Base-by-base conservation (phyloP, 1,284 basidiomycete species). In the Baeospora myosura region DNA sequence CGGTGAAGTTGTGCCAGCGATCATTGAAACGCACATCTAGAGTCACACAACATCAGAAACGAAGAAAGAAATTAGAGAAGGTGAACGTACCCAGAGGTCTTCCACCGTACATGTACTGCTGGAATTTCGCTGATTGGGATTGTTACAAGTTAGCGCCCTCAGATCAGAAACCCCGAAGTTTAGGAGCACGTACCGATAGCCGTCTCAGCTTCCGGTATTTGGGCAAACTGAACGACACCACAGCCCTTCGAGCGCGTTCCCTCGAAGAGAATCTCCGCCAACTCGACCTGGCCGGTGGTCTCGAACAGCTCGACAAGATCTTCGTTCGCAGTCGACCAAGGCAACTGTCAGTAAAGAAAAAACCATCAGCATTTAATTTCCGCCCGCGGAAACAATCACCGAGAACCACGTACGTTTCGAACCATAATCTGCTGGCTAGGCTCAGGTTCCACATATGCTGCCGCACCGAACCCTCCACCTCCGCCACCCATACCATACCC, bases 281-380 rank as follows among this genome's bases (percentile, higher is more conserved):
- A 69, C 54, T 92, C 86, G 24, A 98, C 95, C 50, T 84, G 85
- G 7, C 95, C 95, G 1, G 93, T 96, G 23, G 95, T 98, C 69
- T 97, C 94, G 57, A 98, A 98, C 23, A 98, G 68, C 65, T 98
- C 95, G 18, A 98, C 94, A 22, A 98, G 69, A 59, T 98, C 95
- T 58, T 98, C 94, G 62, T 98, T 96, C n/a, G 93, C 90, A 25
- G 95, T 98, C 12, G 93, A 97, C 92, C 93, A 98, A 0, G 95
- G 95, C 14, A 98, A 68, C 92, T 97, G 53, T 20, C 45, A 31
- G 26, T 8, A n/a, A 41, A 36, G 5, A 6, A 18, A 25, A 18
- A 21, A 34, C 35, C 11, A 16, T 20, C 24, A 18, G 17, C 14
- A 20, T 11, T 39, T 23, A 14, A 11, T 11, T 43, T 29, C 23